Base-by-base conservation (phyloP, 257 asterid species). In the Asclepias syriaca region DNA sequence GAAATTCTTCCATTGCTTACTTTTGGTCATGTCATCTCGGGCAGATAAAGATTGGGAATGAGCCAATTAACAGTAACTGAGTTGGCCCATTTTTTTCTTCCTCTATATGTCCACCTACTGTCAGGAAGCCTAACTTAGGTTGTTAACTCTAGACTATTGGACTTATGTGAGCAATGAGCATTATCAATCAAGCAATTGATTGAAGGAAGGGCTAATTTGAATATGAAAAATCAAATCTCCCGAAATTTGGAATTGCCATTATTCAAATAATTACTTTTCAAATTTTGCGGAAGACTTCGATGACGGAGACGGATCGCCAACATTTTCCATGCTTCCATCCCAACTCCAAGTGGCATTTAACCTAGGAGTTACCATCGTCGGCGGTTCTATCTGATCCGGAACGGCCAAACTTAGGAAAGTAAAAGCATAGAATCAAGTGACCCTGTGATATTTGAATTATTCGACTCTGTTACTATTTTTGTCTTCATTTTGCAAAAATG, bases 211-310 rank as follows among this genome's bases (percentile, higher is more conserved):
- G 27, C 29, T 40, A n/a, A 66, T 46, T 9, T 46, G 57, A 43
- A 43, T 46, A 24, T 43, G 18, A 48, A 27, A n/a, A 24, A 24
- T 24, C 27, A 24, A 55, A 2, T 46, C 53, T 5, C 24, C 22
- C 14, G 14, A 82, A 74, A 82, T 85, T 85, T 85, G 89, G 86
- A 85, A 80, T 65, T 85, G 85, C 84, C 87, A 82, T 39, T 71
- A 61, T 68, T 78, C 85, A 21, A 34, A 67, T 43, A 79, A 81
- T 32, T 48, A 68, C 55, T 78, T 78, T n/a, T 63, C 69, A 12
- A 51, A 49, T 49, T 85, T 78, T 63, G 77, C 85, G 1, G 85
- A 82, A 65, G 75, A 74, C 60, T 74, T 80, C 27, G 75, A 77
- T 12, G 81, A 80, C 37, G 34, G 57, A 75, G 81, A 80, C 4